Base-by-base conservation (phyloP, 1,284 basidiomycete genomes). In the Farysia itapuensis region DNA sequence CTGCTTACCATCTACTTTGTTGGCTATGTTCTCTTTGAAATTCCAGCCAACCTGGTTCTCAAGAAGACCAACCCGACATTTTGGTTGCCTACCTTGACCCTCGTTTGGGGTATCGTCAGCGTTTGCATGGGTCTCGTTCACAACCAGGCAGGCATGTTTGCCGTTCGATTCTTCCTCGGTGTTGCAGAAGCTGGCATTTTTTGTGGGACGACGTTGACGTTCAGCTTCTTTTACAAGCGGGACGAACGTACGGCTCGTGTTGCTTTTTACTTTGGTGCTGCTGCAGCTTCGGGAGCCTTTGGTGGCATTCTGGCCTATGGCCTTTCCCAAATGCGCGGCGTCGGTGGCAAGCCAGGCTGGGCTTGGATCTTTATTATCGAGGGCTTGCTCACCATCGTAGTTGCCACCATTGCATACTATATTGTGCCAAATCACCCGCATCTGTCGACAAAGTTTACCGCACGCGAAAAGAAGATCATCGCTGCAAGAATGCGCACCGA, bases 351-450 rank as follows among this genome's bases (percentile, higher is more conserved):
- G 22, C 18, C 25, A 2, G 61, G 57, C 0, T 69, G 60, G 54
- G 28, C 22, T 22, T 83, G 82, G 84, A 84, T 85, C 29, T 84
- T 85, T 64, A 83, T 84, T 43, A 54, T 85, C 2, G 84, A 85
- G 70, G 85, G 84, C 13, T 57, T 81, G 15, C 53, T 85, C 18
- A 85, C 83, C 8, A 75, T 81, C 5, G 76, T 77, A 0, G 67
- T 83, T 25, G 80, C 83, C 1, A 30, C 82, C 4, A 41, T 74
- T 5, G 82, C 82, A 4, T 85, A 84, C 68, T 83, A 81, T 54
- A 50, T 83, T 22, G 82, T 85, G 0, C 84, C 83, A 6, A 82
- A 82, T 9, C 85, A 83, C 80, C 81, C 83, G 2, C 77, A 81
- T 40, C 79, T 81, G 37, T 82, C 83, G 1, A 82, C 43, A 18